phyloP scores from a whole-genome alignment of 1,284 basidiomycete species.

The Fereydounia khargensis region DNA sequence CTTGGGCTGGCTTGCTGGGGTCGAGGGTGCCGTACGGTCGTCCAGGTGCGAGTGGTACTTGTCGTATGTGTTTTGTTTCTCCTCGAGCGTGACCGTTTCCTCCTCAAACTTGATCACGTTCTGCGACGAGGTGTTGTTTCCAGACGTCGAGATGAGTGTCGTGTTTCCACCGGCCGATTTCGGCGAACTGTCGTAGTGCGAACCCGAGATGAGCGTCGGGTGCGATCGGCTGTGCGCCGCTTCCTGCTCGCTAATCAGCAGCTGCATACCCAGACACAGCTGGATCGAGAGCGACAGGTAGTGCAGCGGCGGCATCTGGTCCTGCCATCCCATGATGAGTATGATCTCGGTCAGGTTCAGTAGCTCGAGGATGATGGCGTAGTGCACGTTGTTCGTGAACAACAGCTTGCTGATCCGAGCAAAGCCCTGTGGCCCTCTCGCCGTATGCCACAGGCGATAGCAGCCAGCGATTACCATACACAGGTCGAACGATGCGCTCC shows the following conservation, averaged over 20 bases:
- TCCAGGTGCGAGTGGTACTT: no score
- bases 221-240: slow-evolving; percentile 29
- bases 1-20: no score
- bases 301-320: slow-evolving; percentile 14
- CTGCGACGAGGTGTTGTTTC: no score
- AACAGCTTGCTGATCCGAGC: slow-evolving; percentile 22
- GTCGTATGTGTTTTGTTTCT: no score
- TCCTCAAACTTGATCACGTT: no score
- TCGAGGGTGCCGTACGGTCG: no score
- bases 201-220: no score
- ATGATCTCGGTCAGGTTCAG: slow-evolving; percentile 19
- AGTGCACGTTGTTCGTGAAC: slow-evolving; percentile 35
- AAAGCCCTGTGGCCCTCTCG: slow-evolving; percentile 20
- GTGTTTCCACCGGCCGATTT: no score
- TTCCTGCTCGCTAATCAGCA: slow-evolving; percentile 33
- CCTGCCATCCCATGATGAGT: slow-evolving; percentile 16
- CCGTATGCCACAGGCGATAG: slow-evolving; percentile 6
- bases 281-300: slow-evolving; percentile 20
- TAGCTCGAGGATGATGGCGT: slow-evolving; percentile 19
- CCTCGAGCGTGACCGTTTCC: no score
- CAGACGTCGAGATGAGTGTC: no score
- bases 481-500: slow-evolving; percentile 21
- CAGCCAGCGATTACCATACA: slow-evolving; percentile 11
- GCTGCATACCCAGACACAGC: slow-evolving; percentile 17
- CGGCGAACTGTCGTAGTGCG: no score